phyloP scores from a whole-genome alignment of 352 stramenopile genomes.

The Pythium brachiatum region DNA sequence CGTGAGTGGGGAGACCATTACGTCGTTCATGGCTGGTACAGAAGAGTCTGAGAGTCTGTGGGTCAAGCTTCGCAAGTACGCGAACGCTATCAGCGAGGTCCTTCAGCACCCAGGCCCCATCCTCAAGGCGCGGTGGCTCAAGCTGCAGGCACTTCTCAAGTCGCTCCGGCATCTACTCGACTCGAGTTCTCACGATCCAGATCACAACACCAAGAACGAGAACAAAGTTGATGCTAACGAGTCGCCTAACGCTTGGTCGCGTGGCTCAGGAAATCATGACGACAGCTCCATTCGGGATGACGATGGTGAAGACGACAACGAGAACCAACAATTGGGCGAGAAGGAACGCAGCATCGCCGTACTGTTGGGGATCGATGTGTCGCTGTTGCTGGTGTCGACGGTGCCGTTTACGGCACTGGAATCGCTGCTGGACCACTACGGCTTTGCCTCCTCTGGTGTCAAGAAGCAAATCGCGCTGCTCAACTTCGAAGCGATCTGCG shows the following conservation, averaged over 20 bases:
- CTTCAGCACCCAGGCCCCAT: slow-evolving; percentile 21
- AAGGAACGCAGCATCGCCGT: neutral
- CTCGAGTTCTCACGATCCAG: neutral
- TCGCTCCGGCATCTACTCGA: slow-evolving; percentile 3
- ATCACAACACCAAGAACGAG: neutral
- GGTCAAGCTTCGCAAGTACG: slow-evolving; percentile 19
- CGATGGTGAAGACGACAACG: neutral
- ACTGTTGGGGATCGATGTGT: neutral
- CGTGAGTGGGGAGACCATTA: slow-evolving; percentile 12
- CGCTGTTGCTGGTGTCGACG: slow-evolving; percentile 15
- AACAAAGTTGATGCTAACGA: neutral
- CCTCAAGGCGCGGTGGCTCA: slow-evolving; percentile 15
- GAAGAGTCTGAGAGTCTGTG: slow-evolving; percentile 22
- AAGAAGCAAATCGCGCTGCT: slow-evolving; percentile 37
- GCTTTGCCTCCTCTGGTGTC: slow-evolving; percentile 21
- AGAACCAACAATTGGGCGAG: neutral
- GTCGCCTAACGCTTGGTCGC: neutral
- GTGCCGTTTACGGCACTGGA: slow-evolving; percentile 31
- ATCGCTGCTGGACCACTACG: slow-evolving; percentile 36
- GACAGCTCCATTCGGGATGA: neutral
- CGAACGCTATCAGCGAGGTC: slow-evolving; percentile 2
- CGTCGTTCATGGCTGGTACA: slow-evolving; percentile 29
- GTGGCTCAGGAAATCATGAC: neutral
- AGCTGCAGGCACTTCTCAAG: slow-evolving; percentile 12
- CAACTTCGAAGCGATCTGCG: slow-evolving; percentile 15